Conservation (phyloP, 163 green algal genomes). For the Chloroidium sp. region DNA sequence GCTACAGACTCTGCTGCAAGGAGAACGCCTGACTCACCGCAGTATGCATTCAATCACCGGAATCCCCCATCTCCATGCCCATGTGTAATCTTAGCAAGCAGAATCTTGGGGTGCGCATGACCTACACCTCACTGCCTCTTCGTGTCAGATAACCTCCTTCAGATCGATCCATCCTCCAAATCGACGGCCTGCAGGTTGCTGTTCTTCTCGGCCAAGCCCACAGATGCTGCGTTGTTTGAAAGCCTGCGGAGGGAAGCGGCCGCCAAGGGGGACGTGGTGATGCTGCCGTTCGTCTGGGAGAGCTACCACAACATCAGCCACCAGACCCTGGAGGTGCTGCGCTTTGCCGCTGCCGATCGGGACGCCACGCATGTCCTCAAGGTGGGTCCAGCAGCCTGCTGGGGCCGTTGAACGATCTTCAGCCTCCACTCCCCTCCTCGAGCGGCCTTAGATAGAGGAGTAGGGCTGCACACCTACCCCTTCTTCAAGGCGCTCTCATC, state of each 20-base stretch:
- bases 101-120: too few relatives aligned
- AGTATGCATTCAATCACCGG: too few relatives aligned
- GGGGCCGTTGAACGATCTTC: too few relatives aligned
- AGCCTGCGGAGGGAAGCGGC: conserved; percentile 23
- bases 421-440: too few relatives aligned
- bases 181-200: conserved; percentile 5
- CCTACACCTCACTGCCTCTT: too few relatives aligned
- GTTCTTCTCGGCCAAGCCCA: conserved; percentile 22
- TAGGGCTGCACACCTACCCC: too few relatives aligned
- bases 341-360: conserved; percentile 19
- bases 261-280: conserved; percentile 20
- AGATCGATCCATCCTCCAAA: neutral
- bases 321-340: conserved; percentile 36
- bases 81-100: too few relatives aligned
- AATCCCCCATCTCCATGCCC: too few relatives aligned
- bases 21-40: too few relatives aligned
- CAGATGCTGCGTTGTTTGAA: conserved; percentile 13
- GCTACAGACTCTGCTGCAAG: too few relatives aligned
- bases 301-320: conserved; percentile 42
- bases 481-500: too few relatives aligned
- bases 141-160: neutral
- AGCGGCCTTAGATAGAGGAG: too few relatives aligned
- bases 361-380: conserved; percentile 32
- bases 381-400: conserved; percentile 6
- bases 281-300: conserved; percentile 24